Evolutionary conservation across 257 asterid species (phyloP).

Genomic region (Salvia hispanica): DNA sequence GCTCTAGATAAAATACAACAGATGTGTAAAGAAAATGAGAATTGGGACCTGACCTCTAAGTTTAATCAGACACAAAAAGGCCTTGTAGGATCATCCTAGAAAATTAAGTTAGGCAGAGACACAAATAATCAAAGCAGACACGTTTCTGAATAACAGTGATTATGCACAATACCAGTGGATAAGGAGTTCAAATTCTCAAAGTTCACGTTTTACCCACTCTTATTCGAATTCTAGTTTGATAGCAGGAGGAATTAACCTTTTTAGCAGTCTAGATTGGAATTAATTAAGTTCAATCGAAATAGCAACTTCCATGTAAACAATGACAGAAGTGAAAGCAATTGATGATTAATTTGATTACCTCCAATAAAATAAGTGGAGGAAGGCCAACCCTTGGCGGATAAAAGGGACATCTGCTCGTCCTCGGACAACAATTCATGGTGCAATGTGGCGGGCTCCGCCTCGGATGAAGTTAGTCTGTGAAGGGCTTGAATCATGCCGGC

Average conservation of each 20-base stretch:
- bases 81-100: neutral
- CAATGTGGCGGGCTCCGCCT: neutral
- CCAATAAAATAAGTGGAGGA: slow-evolving; percentile 44
- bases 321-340: neutral
- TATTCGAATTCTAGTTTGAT: neutral
- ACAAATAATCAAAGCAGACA: neutral
- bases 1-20: neutral
- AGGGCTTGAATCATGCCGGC: slow-evolving; percentile 40
- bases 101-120: neutral
- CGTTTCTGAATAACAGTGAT: neutral
- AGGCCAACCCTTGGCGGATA: slow-evolving; percentile 53
- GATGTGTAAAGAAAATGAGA: neutral
- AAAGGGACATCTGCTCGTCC: slow-evolving; percentile 44
- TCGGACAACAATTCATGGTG: slow-evolving; percentile 33
- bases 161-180: neutral
- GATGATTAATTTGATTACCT: slow-evolving; percentile 30
- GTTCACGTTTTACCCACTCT: neutral
- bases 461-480: slow-evolving; percentile 30
- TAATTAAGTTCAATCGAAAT: neutral
- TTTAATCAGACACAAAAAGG: neutral
- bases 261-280: neutral
- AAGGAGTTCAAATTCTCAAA: too few species aligned
- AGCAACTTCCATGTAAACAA: neutral
- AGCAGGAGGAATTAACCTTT: neutral
- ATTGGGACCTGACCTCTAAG: neutral